phyloP scores from a whole-genome alignment of 1,139 yeast species.

The Hansenula sp. region DNA sequence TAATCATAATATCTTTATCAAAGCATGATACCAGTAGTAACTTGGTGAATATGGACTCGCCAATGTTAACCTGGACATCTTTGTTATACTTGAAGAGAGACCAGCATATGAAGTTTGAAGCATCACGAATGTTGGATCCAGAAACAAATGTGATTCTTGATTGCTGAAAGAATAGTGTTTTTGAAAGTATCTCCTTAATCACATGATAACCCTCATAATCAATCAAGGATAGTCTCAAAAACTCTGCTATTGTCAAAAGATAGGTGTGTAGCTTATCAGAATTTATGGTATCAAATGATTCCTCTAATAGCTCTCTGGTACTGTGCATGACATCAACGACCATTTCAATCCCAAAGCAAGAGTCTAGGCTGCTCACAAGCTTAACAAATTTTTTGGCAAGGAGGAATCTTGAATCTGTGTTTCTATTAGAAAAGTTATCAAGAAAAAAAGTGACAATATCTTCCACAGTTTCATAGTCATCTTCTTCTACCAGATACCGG shows the following conservation, averaged over 20 bases:
- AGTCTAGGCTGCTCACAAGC: constrained; percentile 22
- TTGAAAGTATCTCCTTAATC: constrained; percentile 27
- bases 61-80: constrained; percentile 24
- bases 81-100: constrained; percentile 45
- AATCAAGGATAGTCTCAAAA: constrained; percentile 30
- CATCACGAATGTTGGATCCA: constrained; percentile 75
- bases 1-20: constrained; percentile 68
- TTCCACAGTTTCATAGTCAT: constrained; percentile 35
- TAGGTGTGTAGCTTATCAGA: constrained; percentile 27
- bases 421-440: constrained; percentile 28
- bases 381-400: constrained; percentile 30
- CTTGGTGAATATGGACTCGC: constrained; percentile 32
- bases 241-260: constrained; percentile 30
- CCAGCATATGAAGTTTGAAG: constrained; percentile 79
- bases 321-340: constrained; percentile 19
- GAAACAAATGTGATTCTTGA: constrained; percentile 42
- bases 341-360: constrained; percentile 22
- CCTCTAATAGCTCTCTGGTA: constrained; percentile 13
- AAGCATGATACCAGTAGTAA: constrained; percentile 54
- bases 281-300: constrained; percentile 24
- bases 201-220: constrained; percentile 18
- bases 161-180: constrained; percentile 53
- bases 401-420: constrained; percentile 28
- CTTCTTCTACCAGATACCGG: constrained; percentile 11
- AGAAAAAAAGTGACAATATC: constrained; percentile 41